These are phyloP conservation scores for Didymellaceae sp. DNA, from an alignment of 2,329 filamentous ascomycete genomes.

Conservation along the genomic window DNA sequence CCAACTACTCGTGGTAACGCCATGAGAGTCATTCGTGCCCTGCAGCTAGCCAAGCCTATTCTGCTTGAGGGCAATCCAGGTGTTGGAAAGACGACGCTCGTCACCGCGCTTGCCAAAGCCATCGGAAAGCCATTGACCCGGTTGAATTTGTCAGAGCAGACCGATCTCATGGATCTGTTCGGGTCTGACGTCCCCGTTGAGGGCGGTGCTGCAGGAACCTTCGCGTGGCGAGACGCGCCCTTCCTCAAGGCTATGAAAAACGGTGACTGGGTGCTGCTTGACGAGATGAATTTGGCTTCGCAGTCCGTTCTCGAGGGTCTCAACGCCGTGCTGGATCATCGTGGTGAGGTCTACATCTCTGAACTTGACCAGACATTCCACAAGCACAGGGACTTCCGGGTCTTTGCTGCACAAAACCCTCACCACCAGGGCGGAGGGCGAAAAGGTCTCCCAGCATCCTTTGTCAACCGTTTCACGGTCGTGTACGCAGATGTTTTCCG, in stretches of 20 bases:
- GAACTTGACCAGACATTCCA: slow-evolving; percentile 95
- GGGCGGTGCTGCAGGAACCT: slow-evolving; percentile 87
- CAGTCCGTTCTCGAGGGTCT: slow-evolving; percentile 95
- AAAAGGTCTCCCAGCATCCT: slow-evolving; percentile 92
- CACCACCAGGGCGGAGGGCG: slow-evolving; percentile 96
- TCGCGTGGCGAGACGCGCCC: slow-evolving; percentile 93
- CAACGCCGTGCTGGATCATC: slow-evolving; percentile 95
- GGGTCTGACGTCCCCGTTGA: slow-evolving; percentile 96
- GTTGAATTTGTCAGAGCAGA: slow-evolving; percentile 98
- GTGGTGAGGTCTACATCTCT: slow-evolving; percentile 93
- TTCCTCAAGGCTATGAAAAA: slow-evolving; percentile 96
- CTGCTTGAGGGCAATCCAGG: slow-evolving; percentile 96
- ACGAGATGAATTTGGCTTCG: slow-evolving; percentile 98
- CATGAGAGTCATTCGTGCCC: slow-evolving; percentile 86
- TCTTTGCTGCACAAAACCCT: slow-evolving; percentile 97
- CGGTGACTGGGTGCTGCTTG: slow-evolving; percentile 93
- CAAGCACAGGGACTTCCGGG: slow-evolving; percentile 85
- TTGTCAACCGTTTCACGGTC: slow-evolving; percentile 97
- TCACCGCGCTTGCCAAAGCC: slow-evolving; percentile 80
- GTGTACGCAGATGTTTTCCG: slow-evolving; percentile 94
- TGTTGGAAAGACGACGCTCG: slow-evolving; percentile 94
- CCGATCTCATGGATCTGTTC: slow-evolving; percentile 96
- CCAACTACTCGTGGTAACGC: slow-evolving; percentile 89
- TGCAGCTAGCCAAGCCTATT: slow-evolving; percentile 89
- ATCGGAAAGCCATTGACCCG: slow-evolving; percentile 84